phyloP scores from a whole-genome alignment of 2,329 filamentous ascomycete genomes.

The Botryotinia calthae region DNA sequence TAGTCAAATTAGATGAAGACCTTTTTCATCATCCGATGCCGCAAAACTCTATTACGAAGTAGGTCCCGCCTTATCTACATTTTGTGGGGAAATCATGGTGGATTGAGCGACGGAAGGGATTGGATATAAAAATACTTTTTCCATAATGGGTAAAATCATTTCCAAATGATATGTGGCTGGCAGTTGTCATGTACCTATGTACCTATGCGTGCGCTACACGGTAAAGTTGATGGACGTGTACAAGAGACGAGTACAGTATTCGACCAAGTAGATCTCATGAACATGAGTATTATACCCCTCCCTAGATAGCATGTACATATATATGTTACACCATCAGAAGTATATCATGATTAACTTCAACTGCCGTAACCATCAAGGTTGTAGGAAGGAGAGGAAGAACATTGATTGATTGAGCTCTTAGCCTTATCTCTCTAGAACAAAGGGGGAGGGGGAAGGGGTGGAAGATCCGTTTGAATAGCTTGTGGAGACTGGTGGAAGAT shows the following conservation, averaged over 20 bases:
- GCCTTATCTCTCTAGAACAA: slow-evolving; percentile 5
- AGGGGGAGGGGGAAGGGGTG: not conserved
- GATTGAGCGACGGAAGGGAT: not conserved
- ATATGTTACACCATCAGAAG: not conserved
- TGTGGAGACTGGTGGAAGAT: slow-evolving; percentile 10
- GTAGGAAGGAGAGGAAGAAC: not conserved
- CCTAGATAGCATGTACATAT: not conserved
- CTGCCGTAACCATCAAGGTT: slow-evolving; percentile 5
- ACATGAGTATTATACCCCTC: not conserved
- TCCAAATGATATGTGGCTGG: not conserved
- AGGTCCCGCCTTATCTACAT: slow-evolving; percentile 9
- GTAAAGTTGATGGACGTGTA: not conserved
- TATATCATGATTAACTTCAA: not conserved
- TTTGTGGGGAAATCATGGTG: slow-evolving; percentile 4
- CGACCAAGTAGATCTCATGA: not conserved
- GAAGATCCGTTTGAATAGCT: not conserved
- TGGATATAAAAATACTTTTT: slow-evolving; percentile 11
- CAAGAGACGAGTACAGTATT: not conserved
- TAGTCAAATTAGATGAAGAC: slow-evolving; percentile 7
- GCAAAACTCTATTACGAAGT: slow-evolving; percentile 9
- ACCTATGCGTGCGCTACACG: not conserved
- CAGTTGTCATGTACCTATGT: not conserved
- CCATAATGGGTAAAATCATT: not conserved
- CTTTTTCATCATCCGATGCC: slow-evolving; percentile 17
- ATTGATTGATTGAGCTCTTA: not conserved